Evolutionary conservation across 1,284 basidiomycete species (phyloP).

Genomic region (Ustilago esculenta): DNA sequence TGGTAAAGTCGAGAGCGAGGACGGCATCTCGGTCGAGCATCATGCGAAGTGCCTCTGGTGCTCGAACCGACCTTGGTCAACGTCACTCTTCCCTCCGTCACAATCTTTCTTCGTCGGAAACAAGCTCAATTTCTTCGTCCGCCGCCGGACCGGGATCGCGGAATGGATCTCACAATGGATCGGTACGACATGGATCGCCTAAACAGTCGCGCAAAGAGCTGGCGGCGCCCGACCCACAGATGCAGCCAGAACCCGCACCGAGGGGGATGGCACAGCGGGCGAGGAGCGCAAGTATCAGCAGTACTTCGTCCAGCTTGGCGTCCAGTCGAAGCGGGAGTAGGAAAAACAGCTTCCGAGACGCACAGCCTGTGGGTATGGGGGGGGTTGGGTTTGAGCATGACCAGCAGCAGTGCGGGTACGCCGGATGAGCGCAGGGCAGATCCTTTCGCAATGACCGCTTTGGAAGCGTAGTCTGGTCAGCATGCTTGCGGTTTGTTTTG

Average conservation of each 20-base stretch:
- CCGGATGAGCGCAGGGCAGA: too few relatives aligned
- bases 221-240: constrained; percentile 18
- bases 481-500: neutral
- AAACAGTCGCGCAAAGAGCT: too few relatives aligned
- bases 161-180: too few relatives aligned
- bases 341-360: constrained; percentile 18
- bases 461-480: neutral
- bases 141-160: too few relatives aligned
- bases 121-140: too few relatives aligned
- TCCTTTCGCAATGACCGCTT: too few relatives aligned
- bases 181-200: too few relatives aligned
- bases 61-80: constrained; percentile 6
- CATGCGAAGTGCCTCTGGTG: constrained; percentile 27
- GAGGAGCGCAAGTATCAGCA: constrained; percentile 40
- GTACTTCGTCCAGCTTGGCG: constrained; percentile 13
- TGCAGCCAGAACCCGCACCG: constrained; percentile 51
- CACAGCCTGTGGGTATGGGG: neutral
- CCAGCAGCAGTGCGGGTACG: constrained; percentile 2
- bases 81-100: constrained; percentile 7
- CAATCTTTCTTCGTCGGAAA: neutral
- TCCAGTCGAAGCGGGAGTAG: constrained; percentile 11
- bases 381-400: constrained; percentile 20
- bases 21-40: constrained; percentile 27
- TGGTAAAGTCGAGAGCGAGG: constrained; percentile 7
- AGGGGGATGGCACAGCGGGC: constrained; percentile 42